Base-by-base conservation (phyloP, 805 yeast species). In the Metschnikowia continentalis region DNA sequence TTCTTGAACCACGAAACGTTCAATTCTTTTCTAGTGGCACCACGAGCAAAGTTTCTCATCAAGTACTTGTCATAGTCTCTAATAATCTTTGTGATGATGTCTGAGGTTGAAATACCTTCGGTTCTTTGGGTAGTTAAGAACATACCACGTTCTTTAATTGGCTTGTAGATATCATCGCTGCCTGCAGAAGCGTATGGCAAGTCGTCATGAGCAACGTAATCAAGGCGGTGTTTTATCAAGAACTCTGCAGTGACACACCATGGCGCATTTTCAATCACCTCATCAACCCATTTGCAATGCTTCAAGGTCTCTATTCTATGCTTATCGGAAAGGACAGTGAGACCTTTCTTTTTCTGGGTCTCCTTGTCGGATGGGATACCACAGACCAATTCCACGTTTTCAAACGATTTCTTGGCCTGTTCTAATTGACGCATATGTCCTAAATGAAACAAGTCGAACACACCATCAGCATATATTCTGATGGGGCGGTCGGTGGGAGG, bases 351-450 rank as follows among this genome's bases (percentile, higher is more conserved):
- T 59, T 84, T 86, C 71, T 94, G 98, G 2, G 98, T 92, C 60
- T 88, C 90, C 47, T 79, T 76, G 66, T 94, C 99, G 45, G 87
- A 83, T 14, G 98, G 97, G 19, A 92, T 79, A 43, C 99, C 99
- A 61, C 92, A 89, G 26, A 94, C 90, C 61, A 94, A 76, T 50
- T 81, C 78, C 32, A 88, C 96, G 60, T 89, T 89, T 11, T 88
- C 86, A 55, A 94, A 83, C 14, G 96, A 81, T 67, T 92, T 91
- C 62, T 94, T 92, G 60, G 98, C 92, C 71, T 94, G 99, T 65
- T 94, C 98, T 60, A 94, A 76, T 68, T 94, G 99, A 64, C 90
- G 83, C 99, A 94, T 94, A 66, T 94, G 99, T 22, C 99, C 99
- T 63, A 94, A 68, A 69, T 94, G 99, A 72, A 94, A 94, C 55